These are phyloP conservation scores for Mucuna pruriens DNA, from an alignment of 306 rosid genomes.

Conservation along the genomic window DNA sequence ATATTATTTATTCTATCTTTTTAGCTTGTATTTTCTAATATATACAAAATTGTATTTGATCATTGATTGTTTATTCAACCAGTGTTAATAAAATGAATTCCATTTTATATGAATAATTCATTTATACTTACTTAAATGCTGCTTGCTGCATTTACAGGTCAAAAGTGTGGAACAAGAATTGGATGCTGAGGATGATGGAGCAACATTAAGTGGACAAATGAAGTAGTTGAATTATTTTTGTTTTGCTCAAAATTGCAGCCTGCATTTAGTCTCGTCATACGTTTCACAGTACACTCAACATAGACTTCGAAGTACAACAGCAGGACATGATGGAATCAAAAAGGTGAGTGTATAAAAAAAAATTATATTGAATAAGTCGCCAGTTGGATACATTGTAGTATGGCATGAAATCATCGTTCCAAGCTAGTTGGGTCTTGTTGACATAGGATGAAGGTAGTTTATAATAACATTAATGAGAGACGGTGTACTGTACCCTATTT, in stretches of 20 bases:
- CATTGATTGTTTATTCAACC: not conserved
- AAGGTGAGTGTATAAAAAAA: constrained; percentile 17
- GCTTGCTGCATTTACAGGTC: constrained; percentile 61
- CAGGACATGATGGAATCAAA: constrained; percentile 37
- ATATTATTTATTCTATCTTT: not conserved
- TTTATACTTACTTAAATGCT: not conserved
- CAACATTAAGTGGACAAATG: constrained; percentile 54
- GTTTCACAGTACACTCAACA: constrained; percentile 22
- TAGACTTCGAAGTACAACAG: constrained; percentile 26
- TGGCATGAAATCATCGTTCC: constrained; percentile 29
- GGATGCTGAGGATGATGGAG: constrained; percentile 75
- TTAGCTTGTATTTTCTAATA: not conserved
- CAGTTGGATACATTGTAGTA: constrained; percentile 27
- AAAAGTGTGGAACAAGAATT: constrained; percentile 89
- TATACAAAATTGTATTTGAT: not conserved
- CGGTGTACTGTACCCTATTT: not conserved
- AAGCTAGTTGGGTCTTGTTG: constrained; percentile 33
- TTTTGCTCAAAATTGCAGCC: not conserved
- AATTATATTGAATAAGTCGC: constrained; percentile 14
- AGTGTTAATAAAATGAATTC: constrained; percentile 10
- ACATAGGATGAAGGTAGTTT: constrained; percentile 26
- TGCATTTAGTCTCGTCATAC: constrained; percentile 3
- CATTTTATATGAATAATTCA: not conserved
- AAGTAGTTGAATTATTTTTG: constrained; percentile 46
- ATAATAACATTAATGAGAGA: constrained; percentile 8